These are phyloP conservation scores for Psidium friedrichsthalianum DNA, from an alignment of 345 rosid species.

Conservation along the genomic window DNA sequence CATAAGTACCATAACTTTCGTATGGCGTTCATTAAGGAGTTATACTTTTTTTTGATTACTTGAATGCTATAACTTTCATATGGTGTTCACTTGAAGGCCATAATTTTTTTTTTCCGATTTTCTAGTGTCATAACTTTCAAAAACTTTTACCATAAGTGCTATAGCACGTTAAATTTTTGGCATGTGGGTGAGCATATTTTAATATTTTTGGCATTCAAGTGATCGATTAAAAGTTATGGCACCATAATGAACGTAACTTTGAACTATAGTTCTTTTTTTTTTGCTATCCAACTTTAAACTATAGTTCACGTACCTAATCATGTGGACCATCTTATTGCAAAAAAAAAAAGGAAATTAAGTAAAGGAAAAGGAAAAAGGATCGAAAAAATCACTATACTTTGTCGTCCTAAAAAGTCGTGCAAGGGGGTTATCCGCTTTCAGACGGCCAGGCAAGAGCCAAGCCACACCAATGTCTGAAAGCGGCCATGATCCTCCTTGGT, in stretches of 20 bases:
- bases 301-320: background rate
- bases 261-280: background rate
- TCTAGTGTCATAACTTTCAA: too few relatives aligned
- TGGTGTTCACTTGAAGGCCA: fast-evolving
- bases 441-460: background rate
- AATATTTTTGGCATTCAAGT: too few relatives aligned
- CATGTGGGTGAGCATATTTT: fast-evolving
- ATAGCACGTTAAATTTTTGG: too few relatives aligned
- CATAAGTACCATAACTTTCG: too few relatives aligned
- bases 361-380: background rate
- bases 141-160: too few relatives aligned
- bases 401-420: background rate
- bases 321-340: background rate
- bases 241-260: too few relatives aligned
- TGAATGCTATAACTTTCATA: too few relatives aligned
- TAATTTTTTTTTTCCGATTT: too few relatives aligned
- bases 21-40: too few relatives aligned
- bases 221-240: too few relatives aligned
- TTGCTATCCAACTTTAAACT: background rate
- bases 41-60: too few relatives aligned
- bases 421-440: background rate
- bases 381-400: background rate
- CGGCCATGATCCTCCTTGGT: background rate
- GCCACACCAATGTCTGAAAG: background rate
- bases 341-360: background rate